These are phyloP conservation scores for Leccinum subtestaceum DNA, from an alignment of 768 basidiomycete genomes.

Conservation along the genomic window DNA sequence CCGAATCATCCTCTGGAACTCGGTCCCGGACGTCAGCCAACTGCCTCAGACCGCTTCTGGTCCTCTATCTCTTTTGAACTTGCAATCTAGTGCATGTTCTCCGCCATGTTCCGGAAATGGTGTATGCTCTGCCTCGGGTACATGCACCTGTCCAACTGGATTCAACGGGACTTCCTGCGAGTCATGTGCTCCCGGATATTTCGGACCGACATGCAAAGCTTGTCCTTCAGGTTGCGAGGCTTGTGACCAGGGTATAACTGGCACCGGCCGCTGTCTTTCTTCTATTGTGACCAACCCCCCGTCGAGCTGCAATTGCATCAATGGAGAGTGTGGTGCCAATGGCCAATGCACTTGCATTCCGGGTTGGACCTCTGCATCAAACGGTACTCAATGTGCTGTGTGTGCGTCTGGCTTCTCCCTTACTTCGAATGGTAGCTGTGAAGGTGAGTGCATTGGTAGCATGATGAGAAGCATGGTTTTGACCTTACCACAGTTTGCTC, in stretches of 20 bases:
- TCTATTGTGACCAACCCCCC: constrained; percentile 49
- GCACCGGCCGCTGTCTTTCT: constrained; percentile 68
- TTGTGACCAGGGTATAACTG: constrained; percentile 80
- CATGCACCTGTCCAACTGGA: constrained; percentile 68
- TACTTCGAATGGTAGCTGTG: constrained; percentile 65
- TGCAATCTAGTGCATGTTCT: constrained; percentile 74
- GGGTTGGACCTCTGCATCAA: constrained; percentile 68
- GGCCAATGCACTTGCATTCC: constrained; percentile 74
- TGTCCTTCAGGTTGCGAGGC: constrained; percentile 66
- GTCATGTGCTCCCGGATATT: constrained; percentile 69
- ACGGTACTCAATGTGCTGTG: constrained; percentile 74
- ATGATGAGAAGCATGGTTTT: not conserved
- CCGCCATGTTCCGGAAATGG: constrained; percentile 73
- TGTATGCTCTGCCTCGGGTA: constrained; percentile 66
- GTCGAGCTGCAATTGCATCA: constrained; percentile 75
- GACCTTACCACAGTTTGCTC: constrained; percentile 53
- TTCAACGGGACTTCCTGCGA: constrained; percentile 83
- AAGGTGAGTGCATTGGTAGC: constrained; percentile 42
- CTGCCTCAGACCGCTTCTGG: constrained; percentile 50
- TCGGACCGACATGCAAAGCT: constrained; percentile 66
- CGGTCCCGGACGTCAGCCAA: constrained; percentile 71
- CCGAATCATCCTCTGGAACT: constrained; percentile 75
- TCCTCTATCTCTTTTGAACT: constrained; percentile 59
- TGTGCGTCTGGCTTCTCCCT: constrained; percentile 79
- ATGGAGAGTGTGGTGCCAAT: constrained; percentile 67